Evolutionary conservation across 495 filamentous ascomycete species (phyloP).

Genomic region (Daldinia caldariorum): DNA sequence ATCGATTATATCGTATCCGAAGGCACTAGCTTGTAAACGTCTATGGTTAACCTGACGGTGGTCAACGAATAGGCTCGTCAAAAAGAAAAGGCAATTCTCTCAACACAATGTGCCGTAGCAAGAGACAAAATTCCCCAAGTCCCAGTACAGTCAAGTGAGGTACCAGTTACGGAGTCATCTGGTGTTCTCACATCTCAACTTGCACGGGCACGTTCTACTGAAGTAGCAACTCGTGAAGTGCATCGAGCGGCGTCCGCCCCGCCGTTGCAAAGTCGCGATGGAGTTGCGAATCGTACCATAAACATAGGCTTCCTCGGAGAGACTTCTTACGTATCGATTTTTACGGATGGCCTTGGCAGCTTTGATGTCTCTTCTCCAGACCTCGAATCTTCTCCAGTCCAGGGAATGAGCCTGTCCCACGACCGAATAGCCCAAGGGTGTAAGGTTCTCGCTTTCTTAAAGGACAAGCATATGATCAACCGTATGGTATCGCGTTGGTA

Average conservation of each 20-base stretch:
- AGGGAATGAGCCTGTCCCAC: slow-evolving; percentile 40
- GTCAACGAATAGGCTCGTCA: slow-evolving; percentile 19
- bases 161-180: slow-evolving; percentile 4
- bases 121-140: slow-evolving; percentile 16
- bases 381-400: slow-evolving; percentile 32
- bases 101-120: slow-evolving; percentile 23
- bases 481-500: slow-evolving; percentile 45
- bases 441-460: slow-evolving; percentile 45
- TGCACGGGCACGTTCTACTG: slow-evolving; percentile 14
- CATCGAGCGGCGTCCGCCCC: slow-evolving; percentile 49
- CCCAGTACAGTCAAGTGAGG: slow-evolving; percentile 27
- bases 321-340: slow-evolving; percentile 45
- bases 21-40: neutral
- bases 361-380: slow-evolving; percentile 30
- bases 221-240: slow-evolving; percentile 26
- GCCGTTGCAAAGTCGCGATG: slow-evolving; percentile 40
- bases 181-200: slow-evolving; percentile 14
- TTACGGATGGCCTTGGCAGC: slow-evolving; percentile 43
- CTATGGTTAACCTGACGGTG: slow-evolving; percentile 9
- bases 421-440: slow-evolving; percentile 45
- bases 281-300: slow-evolving; percentile 18
- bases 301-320: slow-evolving; percentile 45
- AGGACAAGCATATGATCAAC: slow-evolving; percentile 39
- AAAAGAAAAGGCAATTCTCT: slow-evolving; percentile 14
- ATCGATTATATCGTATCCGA: neutral